These are phyloP conservation scores for Cymbopogon flexuosus DNA, from an alignment of 202 grass and related monocot genomes.

Conservation along the genomic window DNA sequence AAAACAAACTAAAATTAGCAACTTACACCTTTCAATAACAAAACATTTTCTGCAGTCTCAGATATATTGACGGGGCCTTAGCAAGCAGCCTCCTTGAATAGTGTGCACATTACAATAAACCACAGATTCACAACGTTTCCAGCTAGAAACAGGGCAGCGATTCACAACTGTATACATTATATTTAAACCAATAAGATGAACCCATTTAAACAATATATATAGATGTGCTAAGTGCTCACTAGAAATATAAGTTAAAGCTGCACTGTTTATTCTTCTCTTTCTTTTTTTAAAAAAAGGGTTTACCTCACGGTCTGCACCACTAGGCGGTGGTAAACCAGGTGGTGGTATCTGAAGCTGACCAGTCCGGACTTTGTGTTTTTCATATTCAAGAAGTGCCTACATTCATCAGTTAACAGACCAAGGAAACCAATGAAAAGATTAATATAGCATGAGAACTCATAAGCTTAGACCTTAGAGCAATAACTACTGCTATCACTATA, in stretches of 20 bases:
- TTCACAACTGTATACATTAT: not conserved
- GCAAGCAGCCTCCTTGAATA: slow-evolving; percentile 1
- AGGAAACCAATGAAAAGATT: slow-evolving; percentile 16
- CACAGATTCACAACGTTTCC: slow-evolving; percentile 3
- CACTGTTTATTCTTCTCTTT: not conserved
- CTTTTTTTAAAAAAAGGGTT: slow-evolving; percentile 4
- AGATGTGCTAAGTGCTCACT: not conserved
- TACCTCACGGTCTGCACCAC: slow-evolving; percentile 57
- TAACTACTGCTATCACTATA: not conserved
- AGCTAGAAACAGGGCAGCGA: not conserved
- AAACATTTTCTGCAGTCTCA: not conserved
- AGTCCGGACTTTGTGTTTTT: slow-evolving; percentile 88
- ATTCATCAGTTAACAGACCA: slow-evolving; percentile 22
- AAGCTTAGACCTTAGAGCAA: slow-evolving; percentile 21
- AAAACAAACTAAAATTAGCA: not conserved
- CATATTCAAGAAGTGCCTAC: slow-evolving; percentile 90
- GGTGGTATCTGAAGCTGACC: slow-evolving; percentile 76
- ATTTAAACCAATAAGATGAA: slow-evolving; percentile 3
- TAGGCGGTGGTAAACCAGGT: slow-evolving; percentile 52
- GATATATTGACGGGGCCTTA: slow-evolving; percentile 9
- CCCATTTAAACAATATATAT: slow-evolving; percentile 1
- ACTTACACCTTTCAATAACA: slow-evolving; percentile 15
- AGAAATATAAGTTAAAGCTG: slow-evolving; percentile 26
- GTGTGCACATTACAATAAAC: slow-evolving; percentile 1
- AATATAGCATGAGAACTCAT: slow-evolving; percentile 15